A percentile compares a stretch with the other conserved stretches of the same genome.
phyloP scores from a whole-genome alignment of 176 grass and related monocot species.

The Elymus sibiricus region DNA sequence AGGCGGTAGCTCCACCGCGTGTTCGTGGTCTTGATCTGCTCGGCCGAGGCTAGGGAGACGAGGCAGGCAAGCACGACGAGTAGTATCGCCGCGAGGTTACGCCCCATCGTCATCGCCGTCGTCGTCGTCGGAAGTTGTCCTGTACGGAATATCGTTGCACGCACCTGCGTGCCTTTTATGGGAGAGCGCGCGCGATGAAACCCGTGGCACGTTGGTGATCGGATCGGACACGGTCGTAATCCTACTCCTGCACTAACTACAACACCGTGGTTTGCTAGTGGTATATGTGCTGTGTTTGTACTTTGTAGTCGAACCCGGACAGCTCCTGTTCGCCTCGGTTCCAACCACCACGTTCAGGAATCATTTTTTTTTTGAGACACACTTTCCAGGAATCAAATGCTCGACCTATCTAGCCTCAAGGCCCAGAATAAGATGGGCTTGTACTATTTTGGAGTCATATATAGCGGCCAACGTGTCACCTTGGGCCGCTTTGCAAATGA shows the following conservation, averaged over 20 bases:
- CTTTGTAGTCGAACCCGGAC: no score
- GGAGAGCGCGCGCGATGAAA: neutral
- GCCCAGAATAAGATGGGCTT: no score
- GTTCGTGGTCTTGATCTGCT: constrained; percentile 15
- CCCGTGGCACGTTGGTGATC: neutral
- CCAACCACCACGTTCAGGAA: no score
- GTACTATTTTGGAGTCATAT: no score
- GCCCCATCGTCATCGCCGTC: neutral
- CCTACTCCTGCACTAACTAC: neutral
- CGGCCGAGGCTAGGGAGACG: neutral
- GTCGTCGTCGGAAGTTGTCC: neutral
- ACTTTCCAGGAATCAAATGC: no score
- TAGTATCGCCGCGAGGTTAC: neutral
- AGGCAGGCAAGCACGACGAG: neutral
- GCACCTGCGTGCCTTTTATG: neutral
- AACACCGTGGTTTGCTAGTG: no score
- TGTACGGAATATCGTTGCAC: neutral
- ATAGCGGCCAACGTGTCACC: no score
- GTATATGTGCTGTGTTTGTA: no score
- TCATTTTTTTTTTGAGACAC: no score
- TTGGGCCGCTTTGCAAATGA: no score
- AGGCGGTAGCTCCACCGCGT: neutral
- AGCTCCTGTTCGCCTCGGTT: no score
- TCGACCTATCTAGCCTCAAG: no score
- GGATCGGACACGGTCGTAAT: neutral